Evolutionary conservation across 345 rosid species (phyloP).

Genomic region (Rhizophora mangle): DNA sequence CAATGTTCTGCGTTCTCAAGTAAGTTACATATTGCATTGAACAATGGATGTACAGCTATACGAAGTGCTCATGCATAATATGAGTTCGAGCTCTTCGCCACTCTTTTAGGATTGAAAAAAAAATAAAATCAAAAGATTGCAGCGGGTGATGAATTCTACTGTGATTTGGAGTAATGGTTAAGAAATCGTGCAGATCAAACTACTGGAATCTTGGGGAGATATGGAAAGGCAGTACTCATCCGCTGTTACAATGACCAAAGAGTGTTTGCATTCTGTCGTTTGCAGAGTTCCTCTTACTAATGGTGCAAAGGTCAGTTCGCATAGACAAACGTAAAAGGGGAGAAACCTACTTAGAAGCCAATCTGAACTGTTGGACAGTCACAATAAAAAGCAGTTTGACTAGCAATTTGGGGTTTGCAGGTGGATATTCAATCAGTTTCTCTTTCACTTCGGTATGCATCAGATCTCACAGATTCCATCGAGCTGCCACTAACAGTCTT

Average conservation of each 20-base stretch:
- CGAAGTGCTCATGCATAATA: neutral
- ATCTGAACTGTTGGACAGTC: too few species aligned
- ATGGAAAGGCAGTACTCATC: conserved; percentile 55
- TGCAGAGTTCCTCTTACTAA: conserved; percentile 61
- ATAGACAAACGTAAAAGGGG: neutral
- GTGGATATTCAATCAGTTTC: conserved; percentile 41
- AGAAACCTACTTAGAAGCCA: neutral
- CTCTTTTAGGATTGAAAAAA: too few species aligned
- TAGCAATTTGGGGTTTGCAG: conserved; percentile 24
- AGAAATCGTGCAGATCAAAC: conserved; percentile 41
- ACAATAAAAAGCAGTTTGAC: neutral
- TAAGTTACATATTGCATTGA: conserved; percentile 20
- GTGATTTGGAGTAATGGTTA: too few species aligned
- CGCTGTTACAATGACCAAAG: conserved; percentile 49
- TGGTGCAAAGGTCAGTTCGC: conserved; percentile 58
- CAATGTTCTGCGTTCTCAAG: conserved; percentile 56
- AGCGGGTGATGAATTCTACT: too few species aligned
- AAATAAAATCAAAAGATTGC: neutral
- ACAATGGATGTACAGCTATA: neutral
- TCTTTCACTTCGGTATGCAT: conserved; percentile 43
- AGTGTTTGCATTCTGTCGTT: conserved; percentile 52
- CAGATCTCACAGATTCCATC: conserved; percentile 48
- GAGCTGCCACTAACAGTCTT: conserved; percentile 32
- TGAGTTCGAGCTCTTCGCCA: neutral
- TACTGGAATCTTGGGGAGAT: conserved; percentile 70